phyloP scores from a whole-genome alignment of 352 stramenopile genomes.

The Phytophthora europaea region DNA sequence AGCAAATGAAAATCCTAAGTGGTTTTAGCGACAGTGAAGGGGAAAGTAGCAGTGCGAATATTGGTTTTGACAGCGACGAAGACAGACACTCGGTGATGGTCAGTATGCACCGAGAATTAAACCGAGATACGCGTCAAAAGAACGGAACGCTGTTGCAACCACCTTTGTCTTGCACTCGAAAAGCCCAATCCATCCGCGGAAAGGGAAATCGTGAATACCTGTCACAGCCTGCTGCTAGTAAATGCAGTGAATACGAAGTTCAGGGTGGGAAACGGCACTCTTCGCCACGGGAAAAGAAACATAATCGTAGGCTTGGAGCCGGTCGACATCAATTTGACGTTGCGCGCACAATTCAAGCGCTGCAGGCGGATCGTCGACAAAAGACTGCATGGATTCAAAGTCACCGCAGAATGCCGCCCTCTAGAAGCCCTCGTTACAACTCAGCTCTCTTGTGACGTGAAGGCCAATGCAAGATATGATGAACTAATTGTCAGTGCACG shows the following conservation, averaged over 20 bases:
- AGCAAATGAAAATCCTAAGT: neutral
- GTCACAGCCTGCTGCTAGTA: neutral
- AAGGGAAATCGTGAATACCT: neutral
- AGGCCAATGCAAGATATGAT: neutral
- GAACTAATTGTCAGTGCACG: neutral
- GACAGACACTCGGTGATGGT: neutral
- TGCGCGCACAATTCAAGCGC: constrained; percentile 36
- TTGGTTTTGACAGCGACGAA: neutral
- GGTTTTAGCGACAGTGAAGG: neutral
- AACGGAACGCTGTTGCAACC: neutral
- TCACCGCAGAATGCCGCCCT: neutral
- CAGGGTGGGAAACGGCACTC: neutral
- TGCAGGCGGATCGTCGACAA: constrained; percentile 49
- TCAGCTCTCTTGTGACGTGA: neutral
- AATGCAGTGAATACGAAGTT: neutral
- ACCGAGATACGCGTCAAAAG: neutral
- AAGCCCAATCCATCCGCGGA: neutral
- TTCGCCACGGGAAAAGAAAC: neutral
- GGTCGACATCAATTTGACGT: constrained; percentile 23
- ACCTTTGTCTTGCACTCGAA: neutral
- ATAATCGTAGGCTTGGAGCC: neutral
- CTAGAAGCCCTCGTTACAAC: neutral
- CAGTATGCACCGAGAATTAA: neutral
- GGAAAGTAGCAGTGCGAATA: neutral
- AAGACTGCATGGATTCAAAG: constrained; percentile 45